phyloP scores from a whole-genome alignment of 192 early-diverging fungal species.

The Funneliformis geosporum region DNA sequence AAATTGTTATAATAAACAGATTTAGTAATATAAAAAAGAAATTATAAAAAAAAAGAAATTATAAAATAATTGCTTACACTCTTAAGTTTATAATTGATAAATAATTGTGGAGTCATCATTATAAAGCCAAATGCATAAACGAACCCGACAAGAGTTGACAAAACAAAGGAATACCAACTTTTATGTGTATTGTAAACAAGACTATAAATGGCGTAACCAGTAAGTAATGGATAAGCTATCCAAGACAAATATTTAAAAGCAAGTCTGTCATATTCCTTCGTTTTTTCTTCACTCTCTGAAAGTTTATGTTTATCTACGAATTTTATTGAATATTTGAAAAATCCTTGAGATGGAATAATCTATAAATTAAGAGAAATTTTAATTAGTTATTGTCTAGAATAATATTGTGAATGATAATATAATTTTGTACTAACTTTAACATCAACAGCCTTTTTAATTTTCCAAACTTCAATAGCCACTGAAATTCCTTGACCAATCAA shows the following conservation, averaged over 20 bases:
- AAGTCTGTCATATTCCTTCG: constrained; percentile 67
- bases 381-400: background rate
- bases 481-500: constrained; percentile 81
- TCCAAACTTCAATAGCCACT: constrained; percentile 86
- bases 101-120: constrained; percentile 85
- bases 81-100: constrained; percentile 89
- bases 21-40: background rate
- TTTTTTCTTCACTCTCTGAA: constrained; percentile 56
- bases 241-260: constrained; percentile 85
- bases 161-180: constrained; percentile 88
- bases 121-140: constrained; percentile 87
- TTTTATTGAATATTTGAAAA: constrained; percentile 18
- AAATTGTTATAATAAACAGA: constrained; percentile 36
- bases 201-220: constrained; percentile 81
- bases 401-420: background rate
- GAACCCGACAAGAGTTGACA: constrained; percentile 84
- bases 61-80: constrained; percentile 43
- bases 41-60: background rate
- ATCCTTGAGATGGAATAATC: constrained; percentile 29
- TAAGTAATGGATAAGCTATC: constrained; percentile 73
- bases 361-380: background rate
- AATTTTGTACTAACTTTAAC: constrained; percentile 49
- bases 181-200: constrained; percentile 85
- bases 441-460: constrained; percentile 84
- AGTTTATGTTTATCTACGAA: constrained; percentile 36